phyloP scores from a whole-genome alignment of 176 grass and related monocot genomes.

The Poa pratensis region DNA sequence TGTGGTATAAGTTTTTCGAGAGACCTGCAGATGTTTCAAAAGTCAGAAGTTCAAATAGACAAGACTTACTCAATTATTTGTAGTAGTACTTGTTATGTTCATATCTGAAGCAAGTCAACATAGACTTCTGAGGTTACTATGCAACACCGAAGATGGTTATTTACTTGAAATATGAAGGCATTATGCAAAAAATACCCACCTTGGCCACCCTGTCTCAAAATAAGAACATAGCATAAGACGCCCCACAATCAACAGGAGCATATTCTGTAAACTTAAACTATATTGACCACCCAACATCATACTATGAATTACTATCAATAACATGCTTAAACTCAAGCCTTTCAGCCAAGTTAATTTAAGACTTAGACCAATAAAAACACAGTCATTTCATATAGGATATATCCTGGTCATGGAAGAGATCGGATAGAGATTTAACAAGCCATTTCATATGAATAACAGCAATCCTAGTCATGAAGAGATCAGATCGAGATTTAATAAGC shows the following conservation, averaged over 20 bases:
- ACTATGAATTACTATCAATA: not conserved
- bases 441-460: too few species aligned
- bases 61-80: not conserved
- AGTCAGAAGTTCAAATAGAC: not conserved
- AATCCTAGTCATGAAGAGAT: not conserved
- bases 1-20: not conserved
- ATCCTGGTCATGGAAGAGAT: too few species aligned
- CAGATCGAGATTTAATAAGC: not conserved
- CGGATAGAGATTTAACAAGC: too few species aligned
- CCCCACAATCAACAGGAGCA: not conserved
- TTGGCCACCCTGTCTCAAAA: not conserved
- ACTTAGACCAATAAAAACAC: not conserved
- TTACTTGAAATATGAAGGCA: not conserved
- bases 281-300: constrained; percentile 6
- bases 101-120: not conserved
- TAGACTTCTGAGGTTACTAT: constrained; percentile 15
- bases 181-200: not conserved
- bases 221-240: not conserved
- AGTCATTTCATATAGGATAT: not conserved
- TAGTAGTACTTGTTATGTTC: not conserved
- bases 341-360: constrained; percentile 12
- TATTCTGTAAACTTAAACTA: constrained; percentile 1
- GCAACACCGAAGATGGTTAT: not conserved
- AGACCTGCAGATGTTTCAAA: not conserved
- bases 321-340: constrained; percentile 11